Base-by-base conservation (phyloP, 164 flowering plant species). In the Tetracentron sinense region DNA sequence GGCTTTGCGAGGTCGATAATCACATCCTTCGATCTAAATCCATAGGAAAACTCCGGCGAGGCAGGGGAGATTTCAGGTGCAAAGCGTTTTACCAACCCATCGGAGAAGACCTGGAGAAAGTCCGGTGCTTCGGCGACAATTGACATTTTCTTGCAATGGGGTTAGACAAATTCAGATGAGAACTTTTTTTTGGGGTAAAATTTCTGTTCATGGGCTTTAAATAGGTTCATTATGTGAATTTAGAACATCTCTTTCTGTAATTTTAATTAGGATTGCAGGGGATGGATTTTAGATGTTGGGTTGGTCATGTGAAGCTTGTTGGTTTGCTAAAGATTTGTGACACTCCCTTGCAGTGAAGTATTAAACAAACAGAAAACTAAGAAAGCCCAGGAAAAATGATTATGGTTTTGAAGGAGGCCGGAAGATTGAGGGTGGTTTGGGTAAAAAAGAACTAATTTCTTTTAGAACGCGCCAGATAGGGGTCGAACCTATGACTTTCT, bases 401-500 rank as follows among this genome's bases (percentile, higher is more conserved):
- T n/a, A n/a, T n/a, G n/a, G n/a, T n/a, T n/a, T n/a, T n/a, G n/a
- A n/a, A n/a, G n/a, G n/a, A n/a, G n/a, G n/a, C n/a, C n/a, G n/a
- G n/a, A n/a, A n/a, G n/a, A n/a, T n/a, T n/a, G n/a, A n/a, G n/a
- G n/a, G n/a, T n/a, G n/a, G n/a, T n/a, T n/a, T n/a, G n/a, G n/a
- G n/a, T n/a, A n/a, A n/a, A n/a, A n/a, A n/a, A n/a, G n/a, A n/a
- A n/a, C n/a, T n/a, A n/a, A n/a, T n/a, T n/a, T n/a, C n/a, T n/a
- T n/a, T n/a, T n/a, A n/a, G n/a, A n/a, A n/a, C 85, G 82, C 82
- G 79, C 80, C 85, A 77, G 83, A 81, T 75, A 75, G 81, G 83
- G 82, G 75, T 78, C 86, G 79, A 82, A 89, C 96, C 96, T 89
- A 86, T 80, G 87, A 85, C 93, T 73, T 86, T 89, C 95, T 83